Conservation (phyloP, 2,329 filamentous ascomycete genomes). For the Hymenotorrendiella dingleyae region DNA sequence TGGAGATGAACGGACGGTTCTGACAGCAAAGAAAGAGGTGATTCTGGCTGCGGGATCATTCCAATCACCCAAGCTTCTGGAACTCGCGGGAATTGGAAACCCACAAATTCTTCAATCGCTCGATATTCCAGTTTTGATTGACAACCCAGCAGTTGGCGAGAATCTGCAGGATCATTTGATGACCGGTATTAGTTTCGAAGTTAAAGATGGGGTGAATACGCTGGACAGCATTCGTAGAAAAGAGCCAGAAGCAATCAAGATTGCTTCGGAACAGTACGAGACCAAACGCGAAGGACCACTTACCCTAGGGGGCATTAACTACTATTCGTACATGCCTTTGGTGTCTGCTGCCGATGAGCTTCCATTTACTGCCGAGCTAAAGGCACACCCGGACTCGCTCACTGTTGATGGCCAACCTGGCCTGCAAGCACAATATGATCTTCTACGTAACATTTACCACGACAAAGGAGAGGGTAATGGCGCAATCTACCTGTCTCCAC, state of each 20-base stretch:
- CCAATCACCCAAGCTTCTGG: conserved; percentile 27
- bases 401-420: conserved; percentile 27
- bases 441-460: conserved; percentile 30
- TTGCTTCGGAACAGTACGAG: conserved; percentile 9
- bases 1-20: conserved; percentile 26
- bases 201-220: conserved; percentile 21
- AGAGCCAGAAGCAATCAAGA: conserved; percentile 4
- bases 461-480: conserved; percentile 38
- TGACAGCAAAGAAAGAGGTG: conserved; percentile 25
- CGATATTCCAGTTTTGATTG: conserved; percentile 24
- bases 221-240: conserved; percentile 5
- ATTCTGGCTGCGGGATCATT: conserved; percentile 27
- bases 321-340: conserved; percentile 14
- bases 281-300: conserved; percentile 6
- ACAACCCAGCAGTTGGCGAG: conserved; percentile 37
- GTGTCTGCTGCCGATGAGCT: conserved; percentile 12
- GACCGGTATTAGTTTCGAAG: conserved; percentile 3
- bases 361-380: neutral
- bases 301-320: conserved; percentile 2
- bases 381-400: conserved; percentile 8
- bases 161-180: conserved; percentile 31
- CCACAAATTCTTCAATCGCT: conserved; percentile 9
- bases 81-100: conserved; percentile 31
- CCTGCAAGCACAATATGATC: conserved; percentile 40
- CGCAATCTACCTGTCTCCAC: conserved; percentile 39